phyloP scores from a whole-genome alignment of 1,139 yeast species.

The Taiozyma sp. region DNA sequence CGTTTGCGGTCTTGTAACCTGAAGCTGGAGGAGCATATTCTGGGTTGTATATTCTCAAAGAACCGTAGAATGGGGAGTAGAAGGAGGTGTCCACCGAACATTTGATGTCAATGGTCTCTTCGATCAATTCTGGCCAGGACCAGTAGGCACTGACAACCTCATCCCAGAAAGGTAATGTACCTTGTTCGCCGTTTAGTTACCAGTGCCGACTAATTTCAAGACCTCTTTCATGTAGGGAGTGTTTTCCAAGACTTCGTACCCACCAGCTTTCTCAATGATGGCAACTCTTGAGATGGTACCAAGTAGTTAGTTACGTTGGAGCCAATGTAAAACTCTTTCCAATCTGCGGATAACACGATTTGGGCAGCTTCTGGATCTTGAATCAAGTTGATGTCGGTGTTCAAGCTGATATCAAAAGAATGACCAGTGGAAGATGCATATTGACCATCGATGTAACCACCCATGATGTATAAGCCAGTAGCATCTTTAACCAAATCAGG shows the following conservation, averaged over 20 bases:
- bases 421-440: constrained; percentile 32
- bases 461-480: constrained; percentile 38
- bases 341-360: constrained; percentile 34
- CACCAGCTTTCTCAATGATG: constrained; percentile 31
- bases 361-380: constrained; percentile 43
- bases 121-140: constrained; percentile 32
- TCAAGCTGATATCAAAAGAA: constrained; percentile 30
- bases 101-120: constrained; percentile 25
- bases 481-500: constrained; percentile 35
- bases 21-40: constrained; percentile 30
- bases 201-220: constrained; percentile 27
- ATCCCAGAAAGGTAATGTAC: constrained; percentile 38
- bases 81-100: constrained; percentile 35
- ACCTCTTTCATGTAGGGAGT: constrained; percentile 28
- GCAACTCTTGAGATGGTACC: constrained; percentile 35
- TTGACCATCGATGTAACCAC: constrained; percentile 38
- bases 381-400: constrained; percentile 38
- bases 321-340: constrained; percentile 35
- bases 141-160: constrained; percentile 33
- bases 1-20: constrained; percentile 31
- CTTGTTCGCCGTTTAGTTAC: constrained; percentile 30
- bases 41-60: constrained; percentile 32
- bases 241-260: constrained; percentile 23
- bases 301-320: constrained; percentile 37
- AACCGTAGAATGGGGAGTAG: constrained; percentile 38